Evolutionary conservation across 2,329 filamentous ascomycete species (phyloP), one percentile per base, ranked within the genome.

Genomic region (Colletotrichum sp.): DNA sequence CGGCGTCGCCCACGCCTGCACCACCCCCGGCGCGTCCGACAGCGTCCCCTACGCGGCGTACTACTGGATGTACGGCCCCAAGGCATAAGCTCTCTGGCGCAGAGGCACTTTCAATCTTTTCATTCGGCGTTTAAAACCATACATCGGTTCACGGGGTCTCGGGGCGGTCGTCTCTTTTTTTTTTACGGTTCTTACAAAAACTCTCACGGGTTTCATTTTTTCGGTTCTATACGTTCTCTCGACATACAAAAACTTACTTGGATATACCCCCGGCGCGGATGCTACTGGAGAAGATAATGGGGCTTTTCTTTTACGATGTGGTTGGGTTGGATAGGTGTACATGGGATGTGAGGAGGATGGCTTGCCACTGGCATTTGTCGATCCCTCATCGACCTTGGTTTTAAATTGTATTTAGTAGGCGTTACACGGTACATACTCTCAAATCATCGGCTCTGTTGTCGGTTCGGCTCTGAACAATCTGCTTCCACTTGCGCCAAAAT

Each of bases 31-130:
- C n/a, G 85, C 87, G 57, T 76, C 80, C 21, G 86, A 89, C 79
- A 92, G 90, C 81, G 88, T 91, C 30, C 86, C 88, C 4, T 92
- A 92, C 81, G 80, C 90, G 1, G 85, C 90, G n/a, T 87, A 86
- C 78, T 92, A 92, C 84, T 92, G 90, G 90, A 88, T 92, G 81
- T 92, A 87, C 79, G 87, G 83, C 24, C 86, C 72, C 55, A 71
- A 72, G 44, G 74, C 69, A 5, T 78, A 32, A 69, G 16, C 26
- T 67, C 21, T 49, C 16, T 18, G 3, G 16, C 13, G 21, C 44
- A 21, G 69, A 1, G 26, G 24, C 21, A 15, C 1, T 12, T 4
- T 7, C n/a, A 15, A 7, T 60, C n/a, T 8, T 7, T 24, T 18
- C 12, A 7, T 36, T 24, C 60, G 57, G 67, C 44, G 44, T 74